Conservation (phyloP, 805 yeast genomes). For the Hanseniaspora opuntiae region DNA sequence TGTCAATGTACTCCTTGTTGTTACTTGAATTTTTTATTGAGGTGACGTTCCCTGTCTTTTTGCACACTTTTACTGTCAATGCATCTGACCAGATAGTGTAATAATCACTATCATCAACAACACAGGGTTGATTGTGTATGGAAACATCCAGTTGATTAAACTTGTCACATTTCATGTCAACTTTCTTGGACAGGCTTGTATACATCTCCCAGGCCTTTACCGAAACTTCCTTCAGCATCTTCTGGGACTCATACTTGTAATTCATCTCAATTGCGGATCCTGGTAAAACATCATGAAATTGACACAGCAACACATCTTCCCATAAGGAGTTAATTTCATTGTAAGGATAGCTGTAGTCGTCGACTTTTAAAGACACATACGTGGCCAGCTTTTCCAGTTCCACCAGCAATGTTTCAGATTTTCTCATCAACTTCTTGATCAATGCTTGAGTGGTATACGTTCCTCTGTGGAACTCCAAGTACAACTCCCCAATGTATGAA, state of each 20-base stretch:
- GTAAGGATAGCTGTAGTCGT: conserved; percentile 57
- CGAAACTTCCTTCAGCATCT: conserved; percentile 52
- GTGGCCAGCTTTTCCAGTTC: conserved; percentile 80
- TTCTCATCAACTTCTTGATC: conserved; percentile 68
- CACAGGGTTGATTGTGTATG: not conserved
- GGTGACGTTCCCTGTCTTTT: conserved; percentile 46
- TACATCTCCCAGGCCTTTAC: conserved; percentile 41
- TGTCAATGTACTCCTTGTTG: conserved; percentile 50
- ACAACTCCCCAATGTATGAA: conserved; percentile 85
- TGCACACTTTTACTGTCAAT: conserved; percentile 41
- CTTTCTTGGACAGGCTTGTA: conserved; percentile 34
- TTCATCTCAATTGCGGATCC: conserved; percentile 93
- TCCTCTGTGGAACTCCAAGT: conserved; percentile 91
- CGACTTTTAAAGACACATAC: conserved; percentile 41
- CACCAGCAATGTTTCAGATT: conserved; percentile 60
- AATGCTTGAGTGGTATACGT: conserved; percentile 91
- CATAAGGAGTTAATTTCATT: conserved; percentile 56
- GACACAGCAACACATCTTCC: conserved; percentile 82
- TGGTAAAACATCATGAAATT: conserved; percentile 95
- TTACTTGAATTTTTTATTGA: conserved; percentile 44
- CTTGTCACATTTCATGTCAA: conserved; percentile 25
- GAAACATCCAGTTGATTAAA: not conserved
- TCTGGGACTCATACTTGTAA: conserved; percentile 74
- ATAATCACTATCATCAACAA: conserved; percentile 25
- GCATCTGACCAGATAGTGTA: conserved; percentile 48